Conservation (phyloP, 305 asterid genomes). For the Fraxinus angustifolia region DNA sequence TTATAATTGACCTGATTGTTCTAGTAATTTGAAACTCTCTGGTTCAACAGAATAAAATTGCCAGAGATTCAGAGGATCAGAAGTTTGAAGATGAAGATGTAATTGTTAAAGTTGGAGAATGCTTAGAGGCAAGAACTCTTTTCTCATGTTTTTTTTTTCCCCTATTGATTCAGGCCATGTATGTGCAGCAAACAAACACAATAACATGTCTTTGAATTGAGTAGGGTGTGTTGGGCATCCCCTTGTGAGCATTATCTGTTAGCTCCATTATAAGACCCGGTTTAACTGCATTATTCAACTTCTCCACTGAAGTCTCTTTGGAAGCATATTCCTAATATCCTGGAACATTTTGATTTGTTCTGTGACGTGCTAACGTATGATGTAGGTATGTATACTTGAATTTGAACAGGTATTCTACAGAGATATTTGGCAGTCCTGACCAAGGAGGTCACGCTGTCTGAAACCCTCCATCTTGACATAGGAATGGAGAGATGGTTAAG, state of each 20-base stretch:
- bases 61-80: constrained; percentile 53
- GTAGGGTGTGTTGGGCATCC: background rate
- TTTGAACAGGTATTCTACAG: background rate
- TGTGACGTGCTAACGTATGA: background rate
- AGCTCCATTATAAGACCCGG: background rate
- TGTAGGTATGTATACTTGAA: background rate
- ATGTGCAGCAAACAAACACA: background rate
- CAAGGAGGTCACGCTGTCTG: background rate
- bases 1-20: background rate
- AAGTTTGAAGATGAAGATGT: constrained; percentile 74
- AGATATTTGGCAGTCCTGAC: constrained; percentile 11
- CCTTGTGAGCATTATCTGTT: background rate
- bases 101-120: constrained; percentile 87
- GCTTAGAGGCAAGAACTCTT: constrained; percentile 70
- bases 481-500: background rate
- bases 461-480: background rate
- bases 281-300: background rate
- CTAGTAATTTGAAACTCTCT: constrained; percentile 24
- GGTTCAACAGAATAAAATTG: constrained; percentile 63
- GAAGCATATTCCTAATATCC: background rate
- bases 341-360: constrained; percentile 11
- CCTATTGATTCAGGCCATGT: constrained; percentile 15
- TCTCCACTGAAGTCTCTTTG: background rate
- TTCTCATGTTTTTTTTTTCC: constrained; percentile 18
- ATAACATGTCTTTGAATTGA: background rate